Evolutionary conservation across 2,329 filamentous ascomycete genomes (phyloP).

Genomic region (Microsporum ferrugineum): DNA sequence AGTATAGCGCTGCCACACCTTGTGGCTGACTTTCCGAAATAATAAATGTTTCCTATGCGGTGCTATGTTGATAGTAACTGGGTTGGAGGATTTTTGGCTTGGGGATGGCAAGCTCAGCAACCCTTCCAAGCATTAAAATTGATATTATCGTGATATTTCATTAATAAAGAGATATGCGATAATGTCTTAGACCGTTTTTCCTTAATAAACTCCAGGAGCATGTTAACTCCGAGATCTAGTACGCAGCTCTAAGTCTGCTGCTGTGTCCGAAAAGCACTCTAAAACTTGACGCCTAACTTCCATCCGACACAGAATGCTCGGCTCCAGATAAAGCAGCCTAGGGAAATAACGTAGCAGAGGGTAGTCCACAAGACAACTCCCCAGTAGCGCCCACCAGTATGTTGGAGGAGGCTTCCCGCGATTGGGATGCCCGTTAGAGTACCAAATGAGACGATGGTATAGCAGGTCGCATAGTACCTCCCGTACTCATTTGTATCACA

Average conservation of each 20-base stretch:
- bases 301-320: conserved; percentile 3
- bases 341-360: not conserved
- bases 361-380: conserved; percentile 5
- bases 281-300: conserved; percentile 3
- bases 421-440: conserved; percentile 19
- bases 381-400: conserved; percentile 9
- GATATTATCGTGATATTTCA: no score
- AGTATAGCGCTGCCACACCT: no score
- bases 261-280: not conserved
- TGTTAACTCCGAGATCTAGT: not conserved
- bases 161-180: not conserved
- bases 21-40: no score
- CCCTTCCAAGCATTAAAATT: no score
- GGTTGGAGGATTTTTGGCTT: no score
- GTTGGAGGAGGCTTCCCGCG: conserved; percentile 18
- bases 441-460: conserved; percentile 18
- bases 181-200: not conserved
- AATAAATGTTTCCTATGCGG: no score
- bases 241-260: not conserved
- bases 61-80: no score
- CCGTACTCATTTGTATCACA: conserved; percentile 22
- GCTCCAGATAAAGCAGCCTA: conserved; percentile 3
- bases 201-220: not conserved
- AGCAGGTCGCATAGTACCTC: conserved; percentile 19
- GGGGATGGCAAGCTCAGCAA: no score